Conservation (phyloP, 768 basidiomycete species). For the Pleurotus ostreatus region DNA sequence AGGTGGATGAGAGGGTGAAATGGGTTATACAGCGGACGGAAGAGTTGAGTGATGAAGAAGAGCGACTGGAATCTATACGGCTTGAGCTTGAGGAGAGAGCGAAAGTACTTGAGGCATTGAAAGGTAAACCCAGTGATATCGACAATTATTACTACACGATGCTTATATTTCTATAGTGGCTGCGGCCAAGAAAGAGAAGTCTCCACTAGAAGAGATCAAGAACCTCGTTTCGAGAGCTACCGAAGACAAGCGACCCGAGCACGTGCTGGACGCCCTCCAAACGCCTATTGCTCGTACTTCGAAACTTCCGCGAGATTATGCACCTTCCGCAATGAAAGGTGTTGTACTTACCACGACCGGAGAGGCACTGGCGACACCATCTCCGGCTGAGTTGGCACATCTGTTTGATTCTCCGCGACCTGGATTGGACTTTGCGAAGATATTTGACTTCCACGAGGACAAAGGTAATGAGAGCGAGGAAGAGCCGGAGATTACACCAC, state of each 20-base stretch:
- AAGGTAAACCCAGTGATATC: conserved; percentile 16
- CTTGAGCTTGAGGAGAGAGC: conserved; percentile 38
- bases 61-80: conserved; percentile 24
- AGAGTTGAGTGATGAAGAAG: conserved; percentile 43
- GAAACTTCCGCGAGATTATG: conserved; percentile 20
- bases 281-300: conserved; percentile 48
- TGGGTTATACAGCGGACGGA: conserved; percentile 42
- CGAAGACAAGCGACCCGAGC: conserved; percentile 6
- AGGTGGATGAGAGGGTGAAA: conserved; percentile 45
- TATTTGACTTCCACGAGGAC: conserved; percentile 63
- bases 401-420: conserved; percentile 71
- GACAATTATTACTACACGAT: too few relatives aligned
- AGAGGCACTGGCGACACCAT: conserved; percentile 67
- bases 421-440: conserved; percentile 72
- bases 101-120: conserved; percentile 45
- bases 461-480: conserved; percentile 27
- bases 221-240: conserved; percentile 49
- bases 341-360: conserved; percentile 80
- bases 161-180: neutral
- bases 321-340: conserved; percentile 66
- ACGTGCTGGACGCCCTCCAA: conserved; percentile 31
- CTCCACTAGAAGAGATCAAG: conserved; percentile 74
- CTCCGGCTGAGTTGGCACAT: conserved; percentile 59
- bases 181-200: conserved; percentile 45
- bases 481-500: conserved; percentile 30